Evolutionary conservation across 2,329 filamentous ascomycete species (phyloP), one percentile per base, ranked within the genome.

Genomic region (Fusarium neocosmosporiellum): DNA sequence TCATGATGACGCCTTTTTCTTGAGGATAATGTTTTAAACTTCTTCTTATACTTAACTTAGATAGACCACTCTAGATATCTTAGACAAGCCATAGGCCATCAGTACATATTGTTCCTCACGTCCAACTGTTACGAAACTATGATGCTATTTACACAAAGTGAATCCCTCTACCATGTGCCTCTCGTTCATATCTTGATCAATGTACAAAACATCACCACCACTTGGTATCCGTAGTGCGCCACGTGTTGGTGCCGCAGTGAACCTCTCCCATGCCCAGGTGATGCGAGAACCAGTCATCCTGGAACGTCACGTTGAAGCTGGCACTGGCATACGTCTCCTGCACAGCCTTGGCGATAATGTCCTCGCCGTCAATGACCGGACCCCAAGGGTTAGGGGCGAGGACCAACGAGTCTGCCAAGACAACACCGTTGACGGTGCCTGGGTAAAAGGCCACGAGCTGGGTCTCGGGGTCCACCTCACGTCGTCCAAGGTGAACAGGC

Each of bases 201-300:
- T 54, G 27, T 54, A 20, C 20, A 54, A 36, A 18, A 46, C 5
- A 37, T 65, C 34, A 65, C 64, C 59, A 66, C 64, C 64, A 66
- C 37, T 39, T 58, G 8, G 29, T 22, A 8, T 48, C 37, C 2
- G 53, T 34, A 11, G n/a, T 48, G 2, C 72, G 39, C 71, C 71
- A 74, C 0, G 72, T 64, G 41, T 74, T 74, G 2, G 53, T 65
- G 2, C 72, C 72, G 7, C 72, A 75, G 36, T 81, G 80, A 43
- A 80, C 66, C 16, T 81, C 80, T 4, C 80, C 79, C 4, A 46
- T 31, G 0, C 18, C 0, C 3, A 63, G 2, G 43, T 78, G 79
- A 29, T 79, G 78, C 1, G 74, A 73, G n/a, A 76, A 74, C 66
- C 72, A 81, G 34, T 78, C 75, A 20, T 81, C 79, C 7, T 78